These are phyloP conservation scores for Colletotrichum magnum DNA, from an alignment of 2,329 filamentous ascomycete species.

Conservation along the genomic window DNA sequence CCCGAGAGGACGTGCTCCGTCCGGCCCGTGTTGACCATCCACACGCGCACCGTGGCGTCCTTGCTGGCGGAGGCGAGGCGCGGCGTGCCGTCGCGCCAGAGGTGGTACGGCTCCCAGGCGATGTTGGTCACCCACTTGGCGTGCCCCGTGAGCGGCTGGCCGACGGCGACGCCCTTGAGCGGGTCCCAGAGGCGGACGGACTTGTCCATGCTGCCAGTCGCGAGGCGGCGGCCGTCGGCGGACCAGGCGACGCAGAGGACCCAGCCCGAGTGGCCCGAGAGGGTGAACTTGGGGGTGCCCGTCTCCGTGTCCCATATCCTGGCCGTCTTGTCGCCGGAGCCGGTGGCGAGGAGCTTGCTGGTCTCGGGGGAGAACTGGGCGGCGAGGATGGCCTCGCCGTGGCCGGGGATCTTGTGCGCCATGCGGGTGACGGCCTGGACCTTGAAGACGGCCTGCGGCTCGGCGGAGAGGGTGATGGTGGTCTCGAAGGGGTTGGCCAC, in stretches of 20 bases:
- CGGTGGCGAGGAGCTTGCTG: slow-evolving; percentile 85
- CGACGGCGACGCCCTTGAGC: slow-evolving; percentile 80
- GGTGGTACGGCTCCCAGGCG: slow-evolving; percentile 94
- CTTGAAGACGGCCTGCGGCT: slow-evolving; percentile 92
- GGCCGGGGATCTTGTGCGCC: slow-evolving; percentile 88
- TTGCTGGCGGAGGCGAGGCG: slow-evolving; percentile 90
- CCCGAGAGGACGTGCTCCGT: slow-evolving; percentile 88
- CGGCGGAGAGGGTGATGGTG: slow-evolving; percentile 69
- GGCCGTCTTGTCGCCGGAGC: slow-evolving; percentile 91
- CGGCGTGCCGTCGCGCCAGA: slow-evolving; percentile 80
- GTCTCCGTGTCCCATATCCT: slow-evolving; percentile 96
- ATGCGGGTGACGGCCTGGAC: slow-evolving; percentile 94
- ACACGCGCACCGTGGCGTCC: slow-evolving; percentile 89
- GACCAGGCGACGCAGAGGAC: slow-evolving; percentile 90
- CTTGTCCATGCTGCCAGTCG: slow-evolving; percentile 94
- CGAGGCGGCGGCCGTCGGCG: slow-evolving; percentile 84
- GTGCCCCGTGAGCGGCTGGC: slow-evolving; percentile 83
- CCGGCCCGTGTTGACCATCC: slow-evolving; percentile 83
- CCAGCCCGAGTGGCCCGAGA: slow-evolving; percentile 92
- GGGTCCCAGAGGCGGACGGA: slow-evolving; percentile 92
- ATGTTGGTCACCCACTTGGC: slow-evolving; percentile 86
- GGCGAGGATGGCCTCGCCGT: slow-evolving; percentile 90
- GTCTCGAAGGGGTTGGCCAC: slow-evolving; percentile 72
- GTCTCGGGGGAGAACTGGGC: slow-evolving; percentile 87
- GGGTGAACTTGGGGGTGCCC: slow-evolving; percentile 86